Percentiles rank a stretch among this genome's conserved stretches.
Evolutionary conservation across 208 protist genomes (phyloP).

Genomic region (Acanthamoeba castellanii): DNA sequence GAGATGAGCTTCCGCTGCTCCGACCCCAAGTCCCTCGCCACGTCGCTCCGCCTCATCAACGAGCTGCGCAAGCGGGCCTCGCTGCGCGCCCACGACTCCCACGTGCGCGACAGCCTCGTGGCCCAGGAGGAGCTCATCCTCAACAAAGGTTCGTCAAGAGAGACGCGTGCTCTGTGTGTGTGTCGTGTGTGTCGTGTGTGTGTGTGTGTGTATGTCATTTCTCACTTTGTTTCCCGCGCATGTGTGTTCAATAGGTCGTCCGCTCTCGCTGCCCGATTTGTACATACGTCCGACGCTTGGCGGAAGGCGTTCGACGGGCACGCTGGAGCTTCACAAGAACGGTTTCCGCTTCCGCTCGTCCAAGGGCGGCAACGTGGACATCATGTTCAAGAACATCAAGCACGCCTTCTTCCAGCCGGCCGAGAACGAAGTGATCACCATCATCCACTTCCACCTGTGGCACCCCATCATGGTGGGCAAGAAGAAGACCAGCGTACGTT

Average conservation of each 20-base stretch:
- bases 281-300: constrained; percentile 93
- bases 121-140: constrained; percentile 88
- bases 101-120: constrained; percentile 84
- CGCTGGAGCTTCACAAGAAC: constrained; percentile 96
- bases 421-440: constrained; percentile 93
- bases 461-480: constrained; percentile 96
- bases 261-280: constrained; percentile 92
- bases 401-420: constrained; percentile 97
- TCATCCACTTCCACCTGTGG: constrained; percentile 98
- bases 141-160: neutral
- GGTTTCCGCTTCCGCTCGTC: constrained; percentile 95
- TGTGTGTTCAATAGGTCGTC: constrained; percentile 89
- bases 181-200: neutral
- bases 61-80: constrained; percentile 87
- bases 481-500: constrained; percentile 93
- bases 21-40: constrained; percentile 80
- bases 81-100: constrained; percentile 61
- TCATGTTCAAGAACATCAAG: constrained; percentile 97
- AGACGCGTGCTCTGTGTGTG: no score
- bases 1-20: constrained; percentile 80
- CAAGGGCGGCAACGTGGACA: constrained; percentile 91
- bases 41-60: constrained; percentile 83
- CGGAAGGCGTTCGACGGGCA: constrained; percentile 90
- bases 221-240: neutral
- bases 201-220: no score